Evolutionary conservation across 208 protist genomes (phyloP), one percentile per base, ranked within the genome.

Genomic region (Leptomonas pyrrhocoris): DNA sequence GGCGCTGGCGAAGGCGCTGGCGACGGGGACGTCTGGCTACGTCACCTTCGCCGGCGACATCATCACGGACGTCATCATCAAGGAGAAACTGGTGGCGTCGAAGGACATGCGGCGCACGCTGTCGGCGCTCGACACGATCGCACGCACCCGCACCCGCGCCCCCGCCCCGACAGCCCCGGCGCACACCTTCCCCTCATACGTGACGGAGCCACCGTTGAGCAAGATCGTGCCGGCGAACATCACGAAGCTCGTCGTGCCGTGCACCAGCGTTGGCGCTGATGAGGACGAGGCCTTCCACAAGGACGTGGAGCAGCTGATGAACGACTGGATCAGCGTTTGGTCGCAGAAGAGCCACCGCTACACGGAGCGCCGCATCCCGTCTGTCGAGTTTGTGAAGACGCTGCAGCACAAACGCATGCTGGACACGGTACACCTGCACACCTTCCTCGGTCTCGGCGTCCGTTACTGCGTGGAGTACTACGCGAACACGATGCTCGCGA

Each of bases 381-480:
- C 85, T 49, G 73, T 92, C 36, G 80, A 90, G 23, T 93, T 93
- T 23, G 84, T 96, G 34, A 69, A 85, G 64, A 94, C 75, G 51
- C 76, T 98, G 50, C 92, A 96, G 75, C 72, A 86, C 51, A 62
- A 89, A 40, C 81, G 85, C 50, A 86, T 97, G 68, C 81, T 98
- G 28, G 93, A 94, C 60, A 93, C 80, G 54, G 49, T 75, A 16
- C 84, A 92, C 73, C 74, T 96, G 46, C 64, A 81, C 36, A 83
- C 72, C 30, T 98, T 98, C 77, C 84, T 98, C 69, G 71, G 82
- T 42, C 72, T 93, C 27, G 82, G 78, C 50, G 80, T 97, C 16
- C 90, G 94, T 36, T 82, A 95, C 25, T 89, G 89, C 59, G 87
- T 98, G 18, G 95, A 98, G 68, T 84, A 95, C 76, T 98, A 95